Evolutionary conservation across 345 rosid species (phyloP).

Genomic region (Clausena lansium): DNA sequence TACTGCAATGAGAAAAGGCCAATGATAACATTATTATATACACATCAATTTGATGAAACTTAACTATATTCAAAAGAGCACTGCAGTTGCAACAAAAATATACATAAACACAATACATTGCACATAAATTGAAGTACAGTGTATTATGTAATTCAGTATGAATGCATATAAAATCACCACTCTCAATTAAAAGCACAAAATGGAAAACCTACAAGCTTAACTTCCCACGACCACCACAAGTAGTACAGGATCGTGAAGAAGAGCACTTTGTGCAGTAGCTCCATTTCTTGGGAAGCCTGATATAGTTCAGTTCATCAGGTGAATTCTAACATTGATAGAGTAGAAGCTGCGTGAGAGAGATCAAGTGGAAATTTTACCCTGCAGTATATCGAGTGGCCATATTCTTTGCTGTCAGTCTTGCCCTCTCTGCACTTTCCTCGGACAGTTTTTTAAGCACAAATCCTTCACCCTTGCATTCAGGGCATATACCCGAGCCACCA

Average conservation of each 20-base stretch:
- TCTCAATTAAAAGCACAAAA: background rate
- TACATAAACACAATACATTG: background rate
- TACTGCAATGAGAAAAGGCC: background rate
- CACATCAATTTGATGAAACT: background rate
- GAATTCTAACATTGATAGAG: background rate
- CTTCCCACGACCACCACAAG: slow-evolving; percentile 80
- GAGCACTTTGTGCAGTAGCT: slow-evolving; percentile 95
- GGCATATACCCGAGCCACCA: slow-evolving; percentile 78
- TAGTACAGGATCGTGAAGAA: slow-evolving; percentile 62
- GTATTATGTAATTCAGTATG: too few species aligned
- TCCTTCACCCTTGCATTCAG: slow-evolving; percentile 92
- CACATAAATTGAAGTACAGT: background rate
- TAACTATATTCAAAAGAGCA: background rate
- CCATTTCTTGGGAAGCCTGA: slow-evolving; percentile 99
- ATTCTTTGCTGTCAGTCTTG: slow-evolving; percentile 72
- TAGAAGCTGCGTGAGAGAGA: background rate
- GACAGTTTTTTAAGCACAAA: slow-evolving; percentile 77
- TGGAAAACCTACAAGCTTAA: slow-evolving; percentile 36
- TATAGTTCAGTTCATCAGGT: slow-evolving; percentile 3
- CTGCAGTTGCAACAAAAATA: background rate
- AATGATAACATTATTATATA: background rate
- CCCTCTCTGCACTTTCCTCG: slow-evolving; percentile 69
- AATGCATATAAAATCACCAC: background rate
- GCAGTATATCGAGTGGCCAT: slow-evolving; percentile 95
- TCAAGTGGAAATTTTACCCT: slow-evolving; percentile 45